Conservation (phyloP, 2,329 filamentous ascomycete species). For the Hypoxylon sp. region DNA sequence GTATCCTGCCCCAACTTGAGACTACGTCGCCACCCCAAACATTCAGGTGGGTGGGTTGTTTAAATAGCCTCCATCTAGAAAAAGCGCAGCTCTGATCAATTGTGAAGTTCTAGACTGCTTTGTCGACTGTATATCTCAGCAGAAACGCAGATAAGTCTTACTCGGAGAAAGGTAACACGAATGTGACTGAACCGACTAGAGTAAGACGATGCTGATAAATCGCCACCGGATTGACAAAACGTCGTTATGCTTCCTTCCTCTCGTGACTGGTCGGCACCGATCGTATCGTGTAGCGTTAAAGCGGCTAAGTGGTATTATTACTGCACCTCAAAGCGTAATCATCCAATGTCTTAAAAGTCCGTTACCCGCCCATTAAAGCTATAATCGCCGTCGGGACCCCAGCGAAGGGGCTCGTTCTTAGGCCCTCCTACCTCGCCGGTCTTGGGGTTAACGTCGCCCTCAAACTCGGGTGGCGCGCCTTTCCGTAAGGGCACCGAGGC, state of each 20-base stretch:
- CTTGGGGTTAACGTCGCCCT: slow-evolving; percentile 91
- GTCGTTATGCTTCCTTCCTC: background rate
- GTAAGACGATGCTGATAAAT: background rate
- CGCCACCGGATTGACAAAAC: background rate
- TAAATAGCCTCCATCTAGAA: background rate
- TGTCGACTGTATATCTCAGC: background rate
- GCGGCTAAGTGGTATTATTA: too few species aligned
- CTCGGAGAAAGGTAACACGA: background rate
- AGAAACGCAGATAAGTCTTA: background rate
- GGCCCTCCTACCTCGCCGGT: slow-evolving; percentile 97
- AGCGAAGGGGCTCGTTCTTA: slow-evolving; percentile 95
- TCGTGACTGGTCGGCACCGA: background rate
- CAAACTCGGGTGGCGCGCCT: slow-evolving; percentile 90
- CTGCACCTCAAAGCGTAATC: too few species aligned
- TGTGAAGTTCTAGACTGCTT: background rate
- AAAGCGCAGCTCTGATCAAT: background rate
- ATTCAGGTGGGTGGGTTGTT: background rate
- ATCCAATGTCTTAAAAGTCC: slow-evolving; percentile 74
- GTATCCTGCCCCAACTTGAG: background rate
- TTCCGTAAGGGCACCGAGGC: slow-evolving; percentile 58
- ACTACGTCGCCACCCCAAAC: background rate
- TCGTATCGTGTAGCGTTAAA: too few species aligned
- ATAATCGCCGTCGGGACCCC: slow-evolving; percentile 84
- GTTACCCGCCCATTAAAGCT: slow-evolving; percentile 96
- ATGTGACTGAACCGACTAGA: background rate